Evolutionary conservation across 1,284 basidiomycete genomes (phyloP).

Genomic region (Fomitopsis palustris): DNA sequence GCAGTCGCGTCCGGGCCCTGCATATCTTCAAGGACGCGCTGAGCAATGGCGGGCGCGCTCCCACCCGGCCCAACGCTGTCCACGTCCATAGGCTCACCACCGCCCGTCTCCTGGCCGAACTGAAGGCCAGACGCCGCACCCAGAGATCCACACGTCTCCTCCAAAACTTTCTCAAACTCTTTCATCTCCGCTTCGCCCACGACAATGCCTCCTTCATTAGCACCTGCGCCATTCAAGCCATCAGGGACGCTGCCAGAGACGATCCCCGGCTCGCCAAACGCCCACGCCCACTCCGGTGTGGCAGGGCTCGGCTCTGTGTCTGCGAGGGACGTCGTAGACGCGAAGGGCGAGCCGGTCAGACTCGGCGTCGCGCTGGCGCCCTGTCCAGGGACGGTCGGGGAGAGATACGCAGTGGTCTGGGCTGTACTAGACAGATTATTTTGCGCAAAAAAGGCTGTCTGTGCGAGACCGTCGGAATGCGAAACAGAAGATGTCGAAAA

Average conservation of each 20-base stretch:
- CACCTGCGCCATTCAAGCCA: not conserved
- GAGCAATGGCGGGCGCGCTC: not conserved
- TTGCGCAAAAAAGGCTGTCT: not conserved
- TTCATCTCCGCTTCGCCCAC: constrained; percentile 1
- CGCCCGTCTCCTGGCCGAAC: not conserved
- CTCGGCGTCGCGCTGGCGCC: constrained; percentile 4
- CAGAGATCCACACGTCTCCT: not conserved
- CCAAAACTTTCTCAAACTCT: constrained; percentile 5
- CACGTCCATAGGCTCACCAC: not conserved
- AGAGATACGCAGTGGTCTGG: not conserved
- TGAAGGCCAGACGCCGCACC: not conserved
- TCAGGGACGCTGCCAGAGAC: not conserved
- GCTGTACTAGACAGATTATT: not conserved
- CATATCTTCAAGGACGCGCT: not conserved
- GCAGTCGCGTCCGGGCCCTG: not conserved
- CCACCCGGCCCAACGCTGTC: not conserved
- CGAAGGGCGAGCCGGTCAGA: constrained; percentile 20
- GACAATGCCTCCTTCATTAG: not conserved
- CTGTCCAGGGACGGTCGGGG: not conserved
- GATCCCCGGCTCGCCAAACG: not conserved
- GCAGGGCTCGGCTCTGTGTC: constrained; percentile 20
- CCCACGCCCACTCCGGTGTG: constrained; percentile 19
- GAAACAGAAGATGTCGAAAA: not conserved
- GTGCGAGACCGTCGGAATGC: not conserved
- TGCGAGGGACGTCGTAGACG: constrained; percentile 33